Evolutionary conservation across 331 rosid genomes (phyloP).

Genomic region (Cydonia oblonga): DNA sequence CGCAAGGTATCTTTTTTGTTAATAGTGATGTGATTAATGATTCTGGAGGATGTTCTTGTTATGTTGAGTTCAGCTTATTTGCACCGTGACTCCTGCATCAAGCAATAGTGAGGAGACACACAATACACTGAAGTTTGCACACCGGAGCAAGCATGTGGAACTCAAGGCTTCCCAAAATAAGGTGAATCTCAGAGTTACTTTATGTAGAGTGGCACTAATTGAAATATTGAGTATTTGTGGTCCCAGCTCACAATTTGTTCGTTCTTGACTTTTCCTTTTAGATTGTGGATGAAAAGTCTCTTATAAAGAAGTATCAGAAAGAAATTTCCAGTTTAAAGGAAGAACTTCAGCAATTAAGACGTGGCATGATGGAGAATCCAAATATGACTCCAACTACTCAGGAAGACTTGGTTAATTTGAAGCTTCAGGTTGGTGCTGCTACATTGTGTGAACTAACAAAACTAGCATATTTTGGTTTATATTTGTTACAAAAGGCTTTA

Average conservation of each 20-base stretch:
- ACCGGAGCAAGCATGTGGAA: constrained; percentile 44
- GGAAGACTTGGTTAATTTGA: constrained; percentile 74
- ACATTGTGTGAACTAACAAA: not conserved
- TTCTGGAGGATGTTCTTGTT: not conserved
- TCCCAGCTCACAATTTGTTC: not conserved
- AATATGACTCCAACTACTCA: constrained; percentile 37
- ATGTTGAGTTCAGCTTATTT: constrained; percentile 27
- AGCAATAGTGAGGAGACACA: constrained; percentile 48
- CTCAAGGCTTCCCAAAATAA: constrained; percentile 45
- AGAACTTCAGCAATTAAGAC: constrained; percentile 43
- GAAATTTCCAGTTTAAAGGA: constrained; percentile 42
- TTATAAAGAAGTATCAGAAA: constrained; percentile 41
- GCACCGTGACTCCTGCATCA: constrained; percentile 46
- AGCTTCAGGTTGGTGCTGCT: constrained; percentile 63
- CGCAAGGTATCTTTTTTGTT: not conserved
- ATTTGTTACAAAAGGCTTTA: not conserved
- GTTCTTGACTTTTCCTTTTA: not conserved
- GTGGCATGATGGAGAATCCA: constrained; percentile 53
- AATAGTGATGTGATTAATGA: constrained; percentile 1
- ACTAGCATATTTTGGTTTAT: not conserved
- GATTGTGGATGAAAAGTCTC: constrained; percentile 50
- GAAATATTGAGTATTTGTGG: not conserved
- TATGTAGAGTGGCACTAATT: not conserved
- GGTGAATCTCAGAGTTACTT: constrained; percentile 12
- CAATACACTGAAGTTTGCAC: constrained; percentile 46